These are phyloP conservation scores for Herpetomonas samuelpessoai DNA, from an alignment of 208 protist species.

Conservation along the genomic window DNA sequence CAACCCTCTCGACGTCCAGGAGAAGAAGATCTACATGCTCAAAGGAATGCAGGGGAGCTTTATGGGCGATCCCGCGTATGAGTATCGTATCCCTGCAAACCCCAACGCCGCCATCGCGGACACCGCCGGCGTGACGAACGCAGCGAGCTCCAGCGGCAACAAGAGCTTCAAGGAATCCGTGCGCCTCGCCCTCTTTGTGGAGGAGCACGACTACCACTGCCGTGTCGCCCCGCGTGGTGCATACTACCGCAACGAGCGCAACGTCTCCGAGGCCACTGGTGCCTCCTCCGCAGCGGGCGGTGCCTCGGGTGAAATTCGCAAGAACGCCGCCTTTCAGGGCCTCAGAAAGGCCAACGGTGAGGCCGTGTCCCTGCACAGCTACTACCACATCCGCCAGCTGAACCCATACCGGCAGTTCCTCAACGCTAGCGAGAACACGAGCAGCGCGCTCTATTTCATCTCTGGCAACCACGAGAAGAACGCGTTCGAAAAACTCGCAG, in stretches of 20 bases:
- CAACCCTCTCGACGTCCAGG: constrained; percentile 35
- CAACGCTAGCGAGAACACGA: constrained; percentile 15
- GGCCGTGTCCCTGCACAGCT: constrained; percentile 68
- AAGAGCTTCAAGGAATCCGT: constrained; percentile 70
- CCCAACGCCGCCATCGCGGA: background rate
- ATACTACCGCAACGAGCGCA: constrained; percentile 49
- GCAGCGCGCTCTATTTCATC: background rate
- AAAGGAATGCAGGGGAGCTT: constrained; percentile 69
- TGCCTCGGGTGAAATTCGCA: constrained; percentile 18
- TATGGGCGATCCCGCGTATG: constrained; percentile 84
- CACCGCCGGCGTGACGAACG: constrained; percentile 8
- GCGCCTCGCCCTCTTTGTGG: constrained; percentile 77
- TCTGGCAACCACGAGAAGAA: constrained; percentile 31
- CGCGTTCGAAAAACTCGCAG: constrained; percentile 46
- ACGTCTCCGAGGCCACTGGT: constrained; percentile 1
- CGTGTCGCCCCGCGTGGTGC: constrained; percentile 80
- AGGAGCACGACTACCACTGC: constrained; percentile 80
- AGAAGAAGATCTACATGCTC: constrained; percentile 68
- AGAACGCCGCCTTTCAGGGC: constrained; percentile 57
- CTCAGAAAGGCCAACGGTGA: constrained; percentile 34
- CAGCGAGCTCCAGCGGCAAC: constrained; percentile 18
- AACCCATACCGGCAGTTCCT: constrained; percentile 73
- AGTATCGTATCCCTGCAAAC: constrained; percentile 66
- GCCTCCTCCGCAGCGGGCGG: background rate
- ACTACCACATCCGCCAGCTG: constrained; percentile 74